Percentiles rank a stretch among this genome's conserved stretches.
Conservation (phyloP, 2,329 filamentous ascomycete genomes). For the Neophaeococcomyces mojaviensis region DNA sequence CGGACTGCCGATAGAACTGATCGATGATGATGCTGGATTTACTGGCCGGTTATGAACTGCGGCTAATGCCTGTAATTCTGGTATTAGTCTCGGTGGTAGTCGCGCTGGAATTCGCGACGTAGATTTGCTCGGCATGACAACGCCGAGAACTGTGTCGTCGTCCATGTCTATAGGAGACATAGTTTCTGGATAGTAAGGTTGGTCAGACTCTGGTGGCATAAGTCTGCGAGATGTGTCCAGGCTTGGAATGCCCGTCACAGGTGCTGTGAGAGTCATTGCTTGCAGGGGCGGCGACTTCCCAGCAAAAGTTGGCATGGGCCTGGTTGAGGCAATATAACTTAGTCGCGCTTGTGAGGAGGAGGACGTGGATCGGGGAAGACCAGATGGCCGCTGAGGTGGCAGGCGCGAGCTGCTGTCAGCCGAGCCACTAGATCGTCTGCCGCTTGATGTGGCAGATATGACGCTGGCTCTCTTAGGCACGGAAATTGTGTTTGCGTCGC, state of each 20-base stretch:
- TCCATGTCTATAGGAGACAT: slow-evolving; percentile 13
- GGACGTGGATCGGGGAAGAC: slow-evolving; percentile 4
- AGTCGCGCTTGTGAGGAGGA: slow-evolving; percentile 1
- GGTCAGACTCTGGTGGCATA: not conserved
- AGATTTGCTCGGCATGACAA: slow-evolving; percentile 14
- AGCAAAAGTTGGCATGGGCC: slow-evolving; percentile 2
- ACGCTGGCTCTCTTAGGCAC: not conserved
- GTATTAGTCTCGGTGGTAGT: slow-evolving; percentile 21
- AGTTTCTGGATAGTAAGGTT: not conserved
- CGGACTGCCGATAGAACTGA: slow-evolving; percentile 21
- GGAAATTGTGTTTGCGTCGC: not conserved
- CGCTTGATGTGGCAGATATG: not conserved
- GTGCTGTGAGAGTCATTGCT: not conserved
- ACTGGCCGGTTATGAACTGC: slow-evolving; percentile 10
- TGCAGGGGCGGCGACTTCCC: slow-evolving; percentile 2
- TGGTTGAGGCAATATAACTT: slow-evolving; percentile 4
- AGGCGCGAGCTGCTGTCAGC: not conserved
- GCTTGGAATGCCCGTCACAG: not conserved
- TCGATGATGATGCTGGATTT: slow-evolving; percentile 14
- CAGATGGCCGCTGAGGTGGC: not conserved
- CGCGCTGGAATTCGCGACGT: slow-evolving; percentile 8
- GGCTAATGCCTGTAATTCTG: slow-evolving; percentile 22
- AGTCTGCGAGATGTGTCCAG: slow-evolving; percentile 2
- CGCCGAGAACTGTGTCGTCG: slow-evolving; percentile 17
- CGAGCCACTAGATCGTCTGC: not conserved